Percentiles rank a stretch among this genome's conserved stretches.
These are phyloP conservation scores for Parmelia sp. DNA, from an alignment of 495 filamentous ascomycete genomes.

Conservation along the genomic window DNA sequence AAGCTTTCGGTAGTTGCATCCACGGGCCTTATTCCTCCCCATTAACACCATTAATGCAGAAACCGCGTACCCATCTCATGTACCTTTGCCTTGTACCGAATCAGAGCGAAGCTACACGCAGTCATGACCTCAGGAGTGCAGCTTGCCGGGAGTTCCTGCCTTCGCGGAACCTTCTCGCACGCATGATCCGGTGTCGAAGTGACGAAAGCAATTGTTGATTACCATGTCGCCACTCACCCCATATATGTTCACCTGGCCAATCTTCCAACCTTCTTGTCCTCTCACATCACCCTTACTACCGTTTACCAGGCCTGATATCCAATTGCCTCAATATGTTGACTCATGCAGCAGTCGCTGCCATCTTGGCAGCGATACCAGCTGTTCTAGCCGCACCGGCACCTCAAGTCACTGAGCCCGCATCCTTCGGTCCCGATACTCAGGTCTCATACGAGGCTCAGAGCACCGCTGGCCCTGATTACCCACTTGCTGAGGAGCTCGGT, in stretches of 20 bases:
- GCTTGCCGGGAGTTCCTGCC: background rate
- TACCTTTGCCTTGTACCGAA: background rate
- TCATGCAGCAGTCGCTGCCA: constrained; percentile 9
- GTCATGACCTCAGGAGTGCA: constrained; percentile 1
- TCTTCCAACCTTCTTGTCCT: background rate
- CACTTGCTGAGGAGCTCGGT: constrained; percentile 16
- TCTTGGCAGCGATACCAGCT: constrained; percentile 17
- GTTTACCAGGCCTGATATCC: no score
- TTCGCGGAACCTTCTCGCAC: background rate
- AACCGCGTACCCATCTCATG: background rate
- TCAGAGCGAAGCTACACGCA: background rate
- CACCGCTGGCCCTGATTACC: constrained; percentile 17
- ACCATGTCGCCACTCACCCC: background rate
- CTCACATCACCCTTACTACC: no score
- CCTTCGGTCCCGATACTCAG: constrained; percentile 24
- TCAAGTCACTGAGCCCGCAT: constrained; percentile 18
- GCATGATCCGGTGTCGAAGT: background rate
- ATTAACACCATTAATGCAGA: background rate
- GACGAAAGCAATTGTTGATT: background rate
- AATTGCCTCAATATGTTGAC: constrained; percentile 19
- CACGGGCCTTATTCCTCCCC: background rate
- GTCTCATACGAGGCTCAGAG: constrained; percentile 16
- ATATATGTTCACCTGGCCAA: background rate
- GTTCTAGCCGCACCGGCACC: constrained; percentile 24
- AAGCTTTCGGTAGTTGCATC: constrained; percentile 1